A percentile compares a stretch with the other conserved stretches of the same genome.
Evolutionary conservation across 148 eudicot genomes (phyloP).

Genomic region (Amaranthus hypochondriacus): DNA sequence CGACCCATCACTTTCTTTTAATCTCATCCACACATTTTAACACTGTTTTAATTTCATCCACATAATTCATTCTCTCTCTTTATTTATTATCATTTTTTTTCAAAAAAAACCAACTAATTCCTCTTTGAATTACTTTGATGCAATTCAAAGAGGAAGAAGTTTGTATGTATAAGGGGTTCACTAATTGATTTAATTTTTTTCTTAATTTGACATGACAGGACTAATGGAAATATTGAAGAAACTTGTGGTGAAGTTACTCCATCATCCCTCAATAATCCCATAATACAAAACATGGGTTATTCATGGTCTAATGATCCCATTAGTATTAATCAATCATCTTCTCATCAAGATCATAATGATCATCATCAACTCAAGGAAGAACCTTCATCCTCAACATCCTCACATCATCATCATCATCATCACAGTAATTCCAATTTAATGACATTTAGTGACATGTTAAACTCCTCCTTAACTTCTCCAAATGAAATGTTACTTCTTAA

Average conservation of each 20-base stretch:
- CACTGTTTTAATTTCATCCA: too few relatives aligned
- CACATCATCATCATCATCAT: slow-evolving; percentile 15
- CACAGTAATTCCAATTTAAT: slow-evolving; percentile 17
- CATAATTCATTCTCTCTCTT: too few relatives aligned
- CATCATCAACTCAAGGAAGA: slow-evolving; percentile 30
- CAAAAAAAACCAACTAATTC: too few relatives aligned
- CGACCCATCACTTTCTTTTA: too few relatives aligned
- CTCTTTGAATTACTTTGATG: not conserved
- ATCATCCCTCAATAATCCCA: slow-evolving; percentile 23
- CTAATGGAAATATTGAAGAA: slow-evolving; percentile 30
- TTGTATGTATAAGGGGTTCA: not conserved
- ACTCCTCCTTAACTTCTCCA: slow-evolving; percentile 30
- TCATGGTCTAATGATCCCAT: slow-evolving; percentile 22
- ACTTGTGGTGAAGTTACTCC: slow-evolving; percentile 23
- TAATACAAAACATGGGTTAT: slow-evolving; percentile 50
- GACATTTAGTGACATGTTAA: slow-evolving; percentile 41
- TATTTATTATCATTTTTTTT: too few relatives aligned
- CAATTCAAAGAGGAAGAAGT: not conserved
- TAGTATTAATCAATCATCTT: slow-evolving; percentile 23
- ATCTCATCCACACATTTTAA: too few relatives aligned
- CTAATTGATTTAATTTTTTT: not conserved
- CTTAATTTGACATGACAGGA: slow-evolving; percentile 29
- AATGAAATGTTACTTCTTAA: slow-evolving; percentile 38
- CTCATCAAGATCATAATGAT: slow-evolving; percentile 3
- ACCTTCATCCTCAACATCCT: slow-evolving; percentile 21